Evolutionary conservation across 805 yeast genomes (phyloP).

Genomic region (Starmerella davenportii): DNA sequence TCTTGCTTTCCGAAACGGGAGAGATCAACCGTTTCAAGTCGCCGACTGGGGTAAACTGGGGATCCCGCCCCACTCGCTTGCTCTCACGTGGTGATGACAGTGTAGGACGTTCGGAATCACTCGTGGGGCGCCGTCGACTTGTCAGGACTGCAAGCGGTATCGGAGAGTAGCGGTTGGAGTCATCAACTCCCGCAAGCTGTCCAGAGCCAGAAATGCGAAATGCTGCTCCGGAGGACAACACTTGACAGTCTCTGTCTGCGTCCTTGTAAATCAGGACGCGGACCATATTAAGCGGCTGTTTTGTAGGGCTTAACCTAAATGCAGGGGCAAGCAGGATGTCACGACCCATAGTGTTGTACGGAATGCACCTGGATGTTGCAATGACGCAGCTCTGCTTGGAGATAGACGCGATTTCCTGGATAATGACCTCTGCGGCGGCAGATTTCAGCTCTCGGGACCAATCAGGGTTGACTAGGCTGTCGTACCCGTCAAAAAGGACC

Average conservation of each 20-base stretch:
- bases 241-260: neutral
- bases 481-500: slow-evolving; percentile 15
- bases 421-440: slow-evolving; percentile 1
- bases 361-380: slow-evolving; percentile 5
- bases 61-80: no score
- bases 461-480: slow-evolving; percentile 3
- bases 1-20: no score
- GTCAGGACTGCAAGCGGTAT: neutral
- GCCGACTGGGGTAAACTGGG: no score
- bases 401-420: neutral
- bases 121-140: no score
- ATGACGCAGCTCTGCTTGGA: slow-evolving; percentile 3
- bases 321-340: slow-evolving; percentile 2
- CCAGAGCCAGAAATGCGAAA: slow-evolving; percentile 1
- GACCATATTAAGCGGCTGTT: neutral
- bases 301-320: neutral
- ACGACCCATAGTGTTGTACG: slow-evolving; percentile 1
- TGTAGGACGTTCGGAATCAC: no score
- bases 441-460: slow-evolving; percentile 1
- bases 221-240: slow-evolving; percentile 6
- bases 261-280: slow-evolving; percentile 2
- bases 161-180: neutral
- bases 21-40: no score
- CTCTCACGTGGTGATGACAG: no score
- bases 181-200: neutral